Evolutionary conservation across 345 rosid genomes (phyloP).

Genomic region (Citrus inodora): DNA sequence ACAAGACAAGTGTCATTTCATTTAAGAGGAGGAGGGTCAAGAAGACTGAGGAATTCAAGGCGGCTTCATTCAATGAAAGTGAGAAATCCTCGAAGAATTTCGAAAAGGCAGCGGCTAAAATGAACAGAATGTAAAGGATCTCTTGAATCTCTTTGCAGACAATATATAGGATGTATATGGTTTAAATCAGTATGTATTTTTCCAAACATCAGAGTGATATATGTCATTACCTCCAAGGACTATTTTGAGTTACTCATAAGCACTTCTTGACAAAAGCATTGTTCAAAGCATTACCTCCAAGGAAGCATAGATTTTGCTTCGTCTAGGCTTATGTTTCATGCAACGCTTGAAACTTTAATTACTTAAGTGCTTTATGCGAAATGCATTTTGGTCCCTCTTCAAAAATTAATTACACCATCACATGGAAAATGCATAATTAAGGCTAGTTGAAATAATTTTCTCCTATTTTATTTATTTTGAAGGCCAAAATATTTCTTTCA

Average conservation of each 20-base stretch:
- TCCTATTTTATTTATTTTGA: background rate
- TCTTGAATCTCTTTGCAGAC: background rate
- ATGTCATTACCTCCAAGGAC: too few relatives aligned
- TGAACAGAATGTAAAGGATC: background rate
- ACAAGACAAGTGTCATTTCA: constrained; percentile 33
- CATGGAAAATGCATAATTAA: too few relatives aligned
- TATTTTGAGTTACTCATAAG: too few relatives aligned
- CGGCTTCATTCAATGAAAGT: constrained; percentile 17
- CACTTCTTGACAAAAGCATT: too few relatives aligned
- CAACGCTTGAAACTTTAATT: background rate
- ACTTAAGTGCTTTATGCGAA: background rate
- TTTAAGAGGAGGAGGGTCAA: constrained; percentile 38
- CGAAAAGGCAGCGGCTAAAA: constrained; percentile 24
- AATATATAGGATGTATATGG: background rate
- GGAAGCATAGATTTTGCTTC: background rate
- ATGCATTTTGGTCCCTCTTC: background rate
- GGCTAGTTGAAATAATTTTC: background rate
- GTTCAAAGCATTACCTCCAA: background rate
- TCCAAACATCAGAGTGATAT: too few relatives aligned
- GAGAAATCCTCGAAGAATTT: constrained; percentile 15
- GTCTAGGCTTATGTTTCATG: background rate
- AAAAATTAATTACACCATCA: too few relatives aligned
- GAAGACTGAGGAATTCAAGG: constrained; percentile 36
- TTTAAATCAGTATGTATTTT: too few relatives aligned
- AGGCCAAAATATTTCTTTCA: too few relatives aligned